Evolutionary conservation across 169 alveolate genomes (phyloP).

Genomic region (Plasmodium falciparum): DNA sequence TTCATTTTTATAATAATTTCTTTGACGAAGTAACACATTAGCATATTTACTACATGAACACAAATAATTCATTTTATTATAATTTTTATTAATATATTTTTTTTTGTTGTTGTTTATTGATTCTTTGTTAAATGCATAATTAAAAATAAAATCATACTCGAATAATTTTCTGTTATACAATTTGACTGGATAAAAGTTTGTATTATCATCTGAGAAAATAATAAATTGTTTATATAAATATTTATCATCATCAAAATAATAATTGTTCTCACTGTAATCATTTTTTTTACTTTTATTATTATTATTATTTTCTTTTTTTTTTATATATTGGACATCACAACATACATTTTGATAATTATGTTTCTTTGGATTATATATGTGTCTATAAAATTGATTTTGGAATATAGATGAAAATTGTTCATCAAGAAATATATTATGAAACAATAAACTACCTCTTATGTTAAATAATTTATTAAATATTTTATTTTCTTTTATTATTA

Average conservation of each 20-base stretch:
- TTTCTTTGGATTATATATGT: slow-evolving; percentile 8
- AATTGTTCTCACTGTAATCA: too few relatives aligned
- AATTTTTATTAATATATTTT: neutral
- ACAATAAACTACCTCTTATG: neutral
- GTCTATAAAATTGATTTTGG: neutral
- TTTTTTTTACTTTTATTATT: neutral
- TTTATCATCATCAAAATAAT: too few relatives aligned
- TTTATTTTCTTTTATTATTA: slow-evolving; percentile 26
- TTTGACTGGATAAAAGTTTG: neutral
- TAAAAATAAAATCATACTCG: slow-evolving; percentile 33
- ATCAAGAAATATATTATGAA: slow-evolving; percentile 10
- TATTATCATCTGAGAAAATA: neutral
- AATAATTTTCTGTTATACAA: slow-evolving; percentile 57
- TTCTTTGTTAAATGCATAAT: neutral
- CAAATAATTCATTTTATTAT: too few relatives aligned
- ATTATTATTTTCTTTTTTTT: neutral
- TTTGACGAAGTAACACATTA: too few relatives aligned
- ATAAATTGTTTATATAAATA: too few relatives aligned
- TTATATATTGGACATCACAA: neutral
- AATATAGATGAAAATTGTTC: slow-evolving; percentile 6
- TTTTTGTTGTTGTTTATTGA: neutral
- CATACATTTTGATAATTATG: slow-evolving; percentile 1
- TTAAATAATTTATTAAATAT: slow-evolving; percentile 2
- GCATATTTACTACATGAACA: too few relatives aligned
- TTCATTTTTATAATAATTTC: too few relatives aligned